Evolutionary conservation across 148 eudicot genomes (phyloP), one percentile per base, ranked within the genome.

Genomic region (Rhododendron kiyosumense): DNA sequence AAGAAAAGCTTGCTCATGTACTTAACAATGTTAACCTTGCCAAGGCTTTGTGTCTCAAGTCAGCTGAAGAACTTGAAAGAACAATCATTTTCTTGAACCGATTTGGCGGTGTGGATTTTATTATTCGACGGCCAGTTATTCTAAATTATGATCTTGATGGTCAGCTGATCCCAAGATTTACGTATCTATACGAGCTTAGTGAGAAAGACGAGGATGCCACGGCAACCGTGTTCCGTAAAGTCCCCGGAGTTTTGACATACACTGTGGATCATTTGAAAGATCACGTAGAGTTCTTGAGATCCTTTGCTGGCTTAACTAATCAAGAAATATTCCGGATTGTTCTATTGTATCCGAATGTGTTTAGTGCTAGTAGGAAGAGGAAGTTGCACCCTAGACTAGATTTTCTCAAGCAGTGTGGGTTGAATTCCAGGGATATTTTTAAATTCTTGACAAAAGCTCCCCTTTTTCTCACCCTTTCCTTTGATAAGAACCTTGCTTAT

Each of bases 331-430:
- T 97, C 81, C 92, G 89, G 87, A 91, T 97, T 81, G 87, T 95
- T 88, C 89, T 91, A 30, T 89, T 94, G 74, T 97, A 89, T 84
- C 98, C 99, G 2, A 93, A 91, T 87, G 85, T 97, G 88, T 93
- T 95, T 85, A 97, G 99, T 86, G 91, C 92, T 9, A 97, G 99
- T 90, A 93, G 88, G 83, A 86, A 92, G 82, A 88, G 98, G 87
- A 95, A 97, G 85, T 84, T 97, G 89, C 91, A 91, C 54, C 98
- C 99, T 4, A 91, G 99, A 51, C 84, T 97, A 45, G 92, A 93
- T 45, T 93, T 97, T 87, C 91, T 97, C 36, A 94, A 93, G 91
- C 90, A 94, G 79, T 97, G 98, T 87, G 96, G 97, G 46, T 87
- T 97, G 87, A 93, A 85, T 89, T 88, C 98, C 20, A 84, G 87